phyloP scores from a whole-genome alignment of 371 early-diverging fungal species.

The Amoeboaphelidium protococcarum region DNA sequence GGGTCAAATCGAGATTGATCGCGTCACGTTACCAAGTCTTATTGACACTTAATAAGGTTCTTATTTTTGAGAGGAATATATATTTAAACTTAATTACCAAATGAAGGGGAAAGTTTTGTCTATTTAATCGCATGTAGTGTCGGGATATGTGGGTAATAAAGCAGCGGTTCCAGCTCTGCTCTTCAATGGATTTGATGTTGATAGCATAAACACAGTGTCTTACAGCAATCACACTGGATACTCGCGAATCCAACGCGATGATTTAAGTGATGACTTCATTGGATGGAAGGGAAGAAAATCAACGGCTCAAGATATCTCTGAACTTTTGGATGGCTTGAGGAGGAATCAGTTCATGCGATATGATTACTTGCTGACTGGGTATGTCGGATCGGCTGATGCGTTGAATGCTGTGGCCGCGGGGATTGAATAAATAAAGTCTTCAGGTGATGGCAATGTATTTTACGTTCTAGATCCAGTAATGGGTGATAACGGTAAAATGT shows the following conservation, averaged over 20 bases:
- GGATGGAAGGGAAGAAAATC: constrained; percentile 4
- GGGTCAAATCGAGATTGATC: too few relatives aligned
- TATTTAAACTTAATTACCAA: too few relatives aligned
- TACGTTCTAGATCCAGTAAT: constrained; percentile 73
- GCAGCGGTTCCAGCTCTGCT: constrained; percentile 75
- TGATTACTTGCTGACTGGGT: constrained; percentile 4
- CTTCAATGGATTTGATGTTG: constrained; percentile 64
- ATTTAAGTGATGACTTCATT: neutral
- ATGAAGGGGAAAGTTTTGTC: constrained; percentile 40
- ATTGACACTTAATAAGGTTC: too few relatives aligned
- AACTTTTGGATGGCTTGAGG: constrained; percentile 2
- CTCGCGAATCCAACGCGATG: neutral
- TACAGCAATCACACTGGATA: constrained; percentile 65
- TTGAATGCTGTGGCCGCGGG: constrained; percentile 1
- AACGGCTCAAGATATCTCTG: constrained; percentile 1
- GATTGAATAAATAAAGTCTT: constrained; percentile 6
- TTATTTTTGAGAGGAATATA: too few relatives aligned
- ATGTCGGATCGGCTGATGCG: neutral
- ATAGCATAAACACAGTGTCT: constrained; percentile 69
- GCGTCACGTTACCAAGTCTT: too few relatives aligned
- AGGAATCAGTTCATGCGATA: constrained; percentile 1
- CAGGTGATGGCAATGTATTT: constrained; percentile 3
- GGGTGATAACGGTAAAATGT: constrained; percentile 62
- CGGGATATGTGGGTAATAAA: constrained; percentile 62
- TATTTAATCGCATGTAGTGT: constrained; percentile 73